phyloP scores from a whole-genome alignment of 345 rosid species.

The Melastoma malabathricum region DNA sequence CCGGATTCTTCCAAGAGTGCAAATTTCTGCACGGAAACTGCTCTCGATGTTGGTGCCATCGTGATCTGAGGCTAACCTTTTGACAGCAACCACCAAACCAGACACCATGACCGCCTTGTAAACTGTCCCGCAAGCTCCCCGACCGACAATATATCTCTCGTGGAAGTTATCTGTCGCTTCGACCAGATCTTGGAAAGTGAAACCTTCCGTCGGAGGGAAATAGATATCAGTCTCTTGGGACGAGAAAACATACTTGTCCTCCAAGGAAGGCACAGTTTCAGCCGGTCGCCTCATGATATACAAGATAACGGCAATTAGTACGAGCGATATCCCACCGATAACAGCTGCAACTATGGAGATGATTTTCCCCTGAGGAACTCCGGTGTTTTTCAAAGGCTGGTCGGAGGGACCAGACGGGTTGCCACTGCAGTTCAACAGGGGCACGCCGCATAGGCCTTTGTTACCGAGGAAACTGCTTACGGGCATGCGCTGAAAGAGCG shows the following conservation, averaged over 20 bases:
- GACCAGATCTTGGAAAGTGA: constrained; percentile 76
- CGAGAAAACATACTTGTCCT: constrained; percentile 25
- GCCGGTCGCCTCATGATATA: constrained; percentile 45
- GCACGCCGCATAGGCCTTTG: constrained; percentile 69
- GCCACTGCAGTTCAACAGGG: constrained; percentile 33
- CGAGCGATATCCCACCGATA: constrained; percentile 66
- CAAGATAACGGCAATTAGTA: constrained; percentile 49
- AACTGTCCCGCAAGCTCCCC: constrained; percentile 92
- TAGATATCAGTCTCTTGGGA: constrained; percentile 50
- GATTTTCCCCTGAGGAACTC: constrained; percentile 36
- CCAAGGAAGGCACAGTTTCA: constrained; percentile 28
- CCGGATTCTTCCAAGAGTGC: constrained; percentile 78
- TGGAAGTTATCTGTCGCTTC: constrained; percentile 66
- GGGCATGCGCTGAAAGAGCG: constrained; percentile 52
- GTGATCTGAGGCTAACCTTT: constrained; percentile 60
- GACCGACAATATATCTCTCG: constrained; percentile 69
- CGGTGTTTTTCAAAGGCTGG: constrained; percentile 10
- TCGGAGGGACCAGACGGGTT: constrained; percentile 23
- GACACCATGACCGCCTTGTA: constrained; percentile 69
- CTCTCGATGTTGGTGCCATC: constrained; percentile 75
- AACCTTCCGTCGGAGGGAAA: constrained; percentile 71
- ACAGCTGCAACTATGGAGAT: constrained; percentile 39
- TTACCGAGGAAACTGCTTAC: constrained; percentile 52
- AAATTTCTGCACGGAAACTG: constrained; percentile 84
- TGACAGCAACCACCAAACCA: constrained; percentile 65